A percentile compares a stretch with the other conserved stretches of the same genome.
phyloP scores from a whole-genome alignment of 2,329 filamentous ascomycete species.

The Zasmidium citrigriseum region DNA sequence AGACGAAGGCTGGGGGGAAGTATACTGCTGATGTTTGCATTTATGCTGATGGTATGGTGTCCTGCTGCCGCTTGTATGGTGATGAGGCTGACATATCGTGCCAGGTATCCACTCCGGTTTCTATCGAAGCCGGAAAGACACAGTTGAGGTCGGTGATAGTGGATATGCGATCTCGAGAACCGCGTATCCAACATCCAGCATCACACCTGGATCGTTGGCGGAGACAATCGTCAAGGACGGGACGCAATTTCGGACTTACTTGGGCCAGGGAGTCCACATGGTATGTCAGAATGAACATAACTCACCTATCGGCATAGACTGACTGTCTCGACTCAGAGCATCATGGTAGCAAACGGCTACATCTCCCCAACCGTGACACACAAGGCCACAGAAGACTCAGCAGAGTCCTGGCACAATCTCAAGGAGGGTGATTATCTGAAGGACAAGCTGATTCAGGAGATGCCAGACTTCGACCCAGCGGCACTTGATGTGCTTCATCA shows the following conservation, averaged over 20 bases:
- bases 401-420: conserved; percentile 4
- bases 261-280: conserved; percentile 5
- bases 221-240: conserved; percentile 5
- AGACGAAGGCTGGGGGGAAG: conserved; percentile 35
- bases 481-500: conserved; percentile 5
- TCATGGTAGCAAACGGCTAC: conserved; percentile 5
- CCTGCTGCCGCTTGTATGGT: not conserved
- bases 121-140: conserved; percentile 6
- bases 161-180: conserved; percentile 23
- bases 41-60: conserved; percentile 36
- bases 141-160: conserved; percentile 35
- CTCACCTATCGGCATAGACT: not conserved
- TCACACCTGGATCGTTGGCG: conserved; percentile 3
- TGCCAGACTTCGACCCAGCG: conserved; percentile 1
- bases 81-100: not conserved
- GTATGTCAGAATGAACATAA: conserved; percentile 1
- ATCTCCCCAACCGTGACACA: conserved; percentile 5
- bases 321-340: conserved; percentile 1
- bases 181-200: not conserved
- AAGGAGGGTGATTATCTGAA: conserved; percentile 5
- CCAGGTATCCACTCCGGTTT: conserved; percentile 4
- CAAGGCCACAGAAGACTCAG: conserved; percentile 1
- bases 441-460: not conserved
- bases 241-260: conserved; percentile 5
- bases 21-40: conserved; percentile 41